A percentile compares a stretch with the other conserved stretches of the same genome.
Conservation (phyloP, 2,329 filamentous ascomycete species). For the Aspergillus sergii region DNA sequence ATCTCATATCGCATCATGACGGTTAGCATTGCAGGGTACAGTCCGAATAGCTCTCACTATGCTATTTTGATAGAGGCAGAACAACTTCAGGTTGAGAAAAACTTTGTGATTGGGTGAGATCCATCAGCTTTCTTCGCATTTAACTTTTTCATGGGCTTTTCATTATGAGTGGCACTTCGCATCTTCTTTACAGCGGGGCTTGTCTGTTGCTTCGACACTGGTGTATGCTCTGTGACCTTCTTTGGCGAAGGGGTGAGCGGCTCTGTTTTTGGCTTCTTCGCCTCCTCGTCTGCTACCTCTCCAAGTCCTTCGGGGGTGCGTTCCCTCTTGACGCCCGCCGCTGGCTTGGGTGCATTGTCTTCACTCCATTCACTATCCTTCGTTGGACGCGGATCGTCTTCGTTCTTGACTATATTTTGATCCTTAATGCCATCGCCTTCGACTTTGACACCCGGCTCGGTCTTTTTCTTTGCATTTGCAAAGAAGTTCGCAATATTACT, state of each 20-base stretch:
- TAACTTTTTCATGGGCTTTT: slow-evolving; percentile 48
- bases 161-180: slow-evolving; percentile 61
- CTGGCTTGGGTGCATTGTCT: slow-evolving; percentile 56
- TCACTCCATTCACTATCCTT: slow-evolving; percentile 50
- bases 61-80: background rate
- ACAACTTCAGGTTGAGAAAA: slow-evolving; percentile 45
- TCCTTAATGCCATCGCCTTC: slow-evolving; percentile 6
- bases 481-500: slow-evolving; percentile 95
- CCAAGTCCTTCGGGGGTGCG: slow-evolving; percentile 38
- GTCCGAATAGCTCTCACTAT: background rate
- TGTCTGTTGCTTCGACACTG: slow-evolving; percentile 26
- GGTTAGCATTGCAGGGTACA: background rate
- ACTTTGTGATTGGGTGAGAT: slow-evolving; percentile 56
- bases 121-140: slow-evolving; percentile 50
- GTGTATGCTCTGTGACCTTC: slow-evolving; percentile 35
- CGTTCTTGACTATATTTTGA: slow-evolving; percentile 8
- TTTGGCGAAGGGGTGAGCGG: slow-evolving; percentile 31
- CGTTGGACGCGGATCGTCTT: slow-evolving; percentile 39
- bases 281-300: slow-evolving; percentile 17
- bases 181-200: slow-evolving; percentile 44
- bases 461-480: slow-evolving; percentile 53
- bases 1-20: background rate
- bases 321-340: slow-evolving; percentile 52
- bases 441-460: slow-evolving; percentile 29
- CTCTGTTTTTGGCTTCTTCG: slow-evolving; percentile 30